Evolutionary conservation across 805 yeast genomes (phyloP).

Genomic region (Lipomyces kockii): DNA sequence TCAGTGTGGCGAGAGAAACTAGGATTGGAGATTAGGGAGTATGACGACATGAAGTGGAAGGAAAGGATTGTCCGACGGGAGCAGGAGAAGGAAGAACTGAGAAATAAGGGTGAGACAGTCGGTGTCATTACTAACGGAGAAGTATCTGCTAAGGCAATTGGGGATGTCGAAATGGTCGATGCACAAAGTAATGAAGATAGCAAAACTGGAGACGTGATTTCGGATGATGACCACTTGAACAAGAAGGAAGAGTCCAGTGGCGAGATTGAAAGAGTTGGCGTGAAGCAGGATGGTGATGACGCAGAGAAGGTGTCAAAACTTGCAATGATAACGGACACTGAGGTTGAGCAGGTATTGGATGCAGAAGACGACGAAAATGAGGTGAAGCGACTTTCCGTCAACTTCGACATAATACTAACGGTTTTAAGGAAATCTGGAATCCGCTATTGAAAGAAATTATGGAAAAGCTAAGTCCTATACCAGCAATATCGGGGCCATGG

Average conservation of each 20-base stretch:
- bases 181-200: conserved; percentile 5
- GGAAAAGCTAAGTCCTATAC: conserved; percentile 41
- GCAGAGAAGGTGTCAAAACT: conserved; percentile 56
- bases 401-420: conserved; percentile 18
- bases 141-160: conserved; percentile 9
- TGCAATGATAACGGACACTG: conserved; percentile 60
- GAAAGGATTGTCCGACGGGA: conserved; percentile 17
- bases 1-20: conserved; percentile 67
- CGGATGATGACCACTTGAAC: conserved; percentile 36
- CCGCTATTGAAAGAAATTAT: conserved; percentile 45
- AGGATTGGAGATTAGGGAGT: conserved; percentile 43
- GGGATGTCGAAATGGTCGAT: conserved; percentile 7
- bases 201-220: background rate
- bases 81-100: conserved; percentile 37
- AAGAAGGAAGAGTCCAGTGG: conserved; percentile 37
- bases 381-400: background rate
- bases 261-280: conserved; percentile 44
- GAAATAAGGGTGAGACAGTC: conserved; percentile 2
- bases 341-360: background rate
- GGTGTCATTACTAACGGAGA: background rate
- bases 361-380: conserved; percentile 6
- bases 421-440: conserved; percentile 51
- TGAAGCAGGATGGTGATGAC: conserved; percentile 60
- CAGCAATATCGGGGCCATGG: conserved; percentile 41
- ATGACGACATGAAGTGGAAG: conserved; percentile 35